Evolutionary conservation across 495 filamentous ascomycete genomes (phyloP).

Genomic region (Daldinia caldariorum): DNA sequence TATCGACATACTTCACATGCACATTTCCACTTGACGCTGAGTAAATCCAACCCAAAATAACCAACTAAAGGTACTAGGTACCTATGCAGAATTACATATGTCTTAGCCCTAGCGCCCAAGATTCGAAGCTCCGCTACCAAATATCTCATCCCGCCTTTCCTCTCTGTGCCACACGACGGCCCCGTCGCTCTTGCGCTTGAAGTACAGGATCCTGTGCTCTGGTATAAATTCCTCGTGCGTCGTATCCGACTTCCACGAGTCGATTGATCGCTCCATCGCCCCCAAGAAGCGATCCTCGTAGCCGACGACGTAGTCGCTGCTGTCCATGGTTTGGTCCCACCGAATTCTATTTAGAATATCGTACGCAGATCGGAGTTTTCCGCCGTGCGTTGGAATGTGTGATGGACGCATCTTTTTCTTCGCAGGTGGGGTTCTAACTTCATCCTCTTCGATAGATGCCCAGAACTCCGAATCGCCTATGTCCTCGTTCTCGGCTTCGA

Average conservation of each 20-base stretch:
- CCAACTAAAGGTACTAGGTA: neutral
- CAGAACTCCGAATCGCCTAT: conserved; percentile 37
- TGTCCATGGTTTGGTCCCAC: conserved; percentile 73
- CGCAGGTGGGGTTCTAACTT: conserved; percentile 9
- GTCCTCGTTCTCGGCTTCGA: conserved; percentile 49
- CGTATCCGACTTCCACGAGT: conserved; percentile 75
- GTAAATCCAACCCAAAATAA: neutral
- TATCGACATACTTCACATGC: too few relatives aligned
- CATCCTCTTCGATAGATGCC: conserved; percentile 30
- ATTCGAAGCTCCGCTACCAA: conserved; percentile 51
- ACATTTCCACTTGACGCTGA: neutral
- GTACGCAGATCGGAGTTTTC: conserved; percentile 55
- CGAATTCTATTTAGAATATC: conserved; percentile 79
- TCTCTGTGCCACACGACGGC: conserved; percentile 68
- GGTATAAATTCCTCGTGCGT: conserved; percentile 90
- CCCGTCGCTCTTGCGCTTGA: conserved; percentile 68
- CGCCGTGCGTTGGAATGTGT: conserved; percentile 29
- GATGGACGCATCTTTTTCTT: conserved; percentile 38
- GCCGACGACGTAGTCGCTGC: conserved; percentile 72
- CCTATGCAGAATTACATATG: neutral
- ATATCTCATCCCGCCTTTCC: conserved; percentile 55
- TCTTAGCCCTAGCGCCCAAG: neutral
- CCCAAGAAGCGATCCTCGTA: conserved; percentile 81
- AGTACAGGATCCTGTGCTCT: conserved; percentile 79
- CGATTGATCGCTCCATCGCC: conserved; percentile 67